phyloP scores from a whole-genome alignment of 352 stramenopile genomes.

The Pythium aphanidermatum region DNA sequence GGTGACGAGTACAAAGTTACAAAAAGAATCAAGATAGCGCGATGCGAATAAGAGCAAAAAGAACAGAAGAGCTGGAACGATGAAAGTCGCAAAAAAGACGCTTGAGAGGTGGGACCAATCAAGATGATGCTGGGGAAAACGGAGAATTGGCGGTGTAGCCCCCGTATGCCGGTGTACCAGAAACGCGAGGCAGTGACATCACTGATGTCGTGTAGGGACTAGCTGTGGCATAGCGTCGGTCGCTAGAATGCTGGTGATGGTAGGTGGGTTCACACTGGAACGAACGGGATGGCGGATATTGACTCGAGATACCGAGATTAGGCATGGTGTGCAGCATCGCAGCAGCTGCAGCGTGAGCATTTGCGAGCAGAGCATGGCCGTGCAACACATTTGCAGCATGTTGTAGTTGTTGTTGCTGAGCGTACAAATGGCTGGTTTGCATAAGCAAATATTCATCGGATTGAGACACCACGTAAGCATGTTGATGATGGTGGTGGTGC shows the following conservation, averaged over 20 bases:
- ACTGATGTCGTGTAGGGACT: too few relatives aligned
- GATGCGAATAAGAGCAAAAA: not conserved
- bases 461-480: constrained; percentile 23
- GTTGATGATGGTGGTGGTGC: constrained; percentile 34
- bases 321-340: constrained; percentile 21
- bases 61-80: not conserved
- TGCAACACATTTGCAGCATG: constrained; percentile 8
- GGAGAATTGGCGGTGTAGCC: too few relatives aligned
- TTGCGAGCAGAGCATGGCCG: constrained; percentile 14
- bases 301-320: constrained; percentile 3
- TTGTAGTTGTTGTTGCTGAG: constrained; percentile 13
- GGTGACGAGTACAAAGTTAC: not conserved
- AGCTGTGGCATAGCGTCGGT: too few relatives aligned
- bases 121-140: too few relatives aligned
- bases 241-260: too few relatives aligned
- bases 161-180: too few relatives aligned
- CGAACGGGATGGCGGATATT: constrained; percentile 1
- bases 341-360: constrained; percentile 17
- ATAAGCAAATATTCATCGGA: constrained; percentile 14
- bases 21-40: not conserved
- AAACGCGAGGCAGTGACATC: too few relatives aligned
- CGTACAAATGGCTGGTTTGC: constrained; percentile 6
- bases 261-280: constrained; percentile 3
- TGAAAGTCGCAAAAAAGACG: not conserved
- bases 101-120: too few relatives aligned